Evolutionary conservation across 2,329 filamentous ascomycete species (phyloP).

Genomic region (Apiospora koreana): DNA sequence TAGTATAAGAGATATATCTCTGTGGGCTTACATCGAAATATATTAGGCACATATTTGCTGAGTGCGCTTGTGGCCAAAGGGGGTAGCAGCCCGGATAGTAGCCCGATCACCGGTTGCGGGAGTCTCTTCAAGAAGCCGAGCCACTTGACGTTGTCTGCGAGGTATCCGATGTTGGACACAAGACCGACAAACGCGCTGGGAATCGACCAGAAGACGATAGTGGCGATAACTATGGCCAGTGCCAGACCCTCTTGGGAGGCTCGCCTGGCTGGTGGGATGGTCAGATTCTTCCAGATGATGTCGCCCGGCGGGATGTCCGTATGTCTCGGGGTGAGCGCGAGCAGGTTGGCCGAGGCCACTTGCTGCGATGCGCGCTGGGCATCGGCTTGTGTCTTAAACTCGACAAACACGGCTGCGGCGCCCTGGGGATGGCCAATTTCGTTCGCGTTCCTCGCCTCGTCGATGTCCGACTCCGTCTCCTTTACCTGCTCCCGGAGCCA

Average conservation of each 20-base stretch:
- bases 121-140: slow-evolving; percentile 73
- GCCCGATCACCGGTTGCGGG: slow-evolving; percentile 68
- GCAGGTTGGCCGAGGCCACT: slow-evolving; percentile 24
- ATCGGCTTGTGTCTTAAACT: slow-evolving; percentile 79
- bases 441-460: slow-evolving; percentile 32
- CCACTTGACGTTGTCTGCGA: slow-evolving; percentile 66
- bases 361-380: slow-evolving; percentile 82
- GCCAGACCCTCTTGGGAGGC: slow-evolving; percentile 51
- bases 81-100: slow-evolving; percentile 83
- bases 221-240: slow-evolving; percentile 65
- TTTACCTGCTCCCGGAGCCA: slow-evolving; percentile 72
- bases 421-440: slow-evolving; percentile 23
- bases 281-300: slow-evolving; percentile 82
- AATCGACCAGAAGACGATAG: slow-evolving; percentile 84
- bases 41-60: slow-evolving; percentile 77
- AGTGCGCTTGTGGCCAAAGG: slow-evolving; percentile 76
- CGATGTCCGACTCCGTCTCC: slow-evolving; percentile 31
- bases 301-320: slow-evolving; percentile 58
- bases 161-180: slow-evolving; percentile 78
- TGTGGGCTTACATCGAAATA: slow-evolving; percentile 65
- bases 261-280: slow-evolving; percentile 38
- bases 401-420: slow-evolving; percentile 82
- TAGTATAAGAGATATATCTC: not conserved
- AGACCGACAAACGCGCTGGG: slow-evolving; percentile 78
- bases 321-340: slow-evolving; percentile 28